Conservation (phyloP, 1,284 basidiomycete species). For the Sutorius eximius region DNA sequence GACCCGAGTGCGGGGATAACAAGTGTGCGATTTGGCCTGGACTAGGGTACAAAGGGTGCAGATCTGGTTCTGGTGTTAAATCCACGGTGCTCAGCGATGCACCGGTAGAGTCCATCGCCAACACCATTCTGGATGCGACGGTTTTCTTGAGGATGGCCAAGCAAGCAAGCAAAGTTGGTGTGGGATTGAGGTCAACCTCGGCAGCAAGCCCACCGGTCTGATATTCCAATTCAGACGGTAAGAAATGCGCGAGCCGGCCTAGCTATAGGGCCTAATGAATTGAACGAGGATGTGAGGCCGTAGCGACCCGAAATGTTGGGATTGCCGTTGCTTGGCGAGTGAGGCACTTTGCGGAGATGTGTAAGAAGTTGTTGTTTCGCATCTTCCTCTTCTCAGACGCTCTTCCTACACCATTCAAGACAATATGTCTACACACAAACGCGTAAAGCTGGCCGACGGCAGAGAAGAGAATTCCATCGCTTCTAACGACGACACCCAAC, state of each 20-base stretch:
- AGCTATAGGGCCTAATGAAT: constrained; percentile 1
- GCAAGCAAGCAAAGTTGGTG: constrained; percentile 1
- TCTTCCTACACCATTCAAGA: neutral
- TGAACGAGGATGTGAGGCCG: constrained; percentile 4
- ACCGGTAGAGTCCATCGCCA: constrained; percentile 13
- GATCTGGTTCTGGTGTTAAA: constrained; percentile 69
- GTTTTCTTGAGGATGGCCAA: constrained; percentile 9
- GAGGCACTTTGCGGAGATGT: constrained; percentile 1
- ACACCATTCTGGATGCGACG: neutral
- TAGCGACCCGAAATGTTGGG: neutral
- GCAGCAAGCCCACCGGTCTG: constrained; percentile 1
- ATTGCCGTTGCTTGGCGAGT: constrained; percentile 4
- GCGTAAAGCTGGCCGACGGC: constrained; percentile 40
- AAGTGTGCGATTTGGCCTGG: constrained; percentile 59
- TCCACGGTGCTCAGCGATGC: constrained; percentile 38
- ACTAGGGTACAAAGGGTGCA: constrained; percentile 73
- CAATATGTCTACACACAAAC: constrained; percentile 41
- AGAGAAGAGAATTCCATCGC: constrained; percentile 25
- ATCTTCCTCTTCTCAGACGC: neutral
- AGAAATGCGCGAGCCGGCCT: constrained; percentile 11
- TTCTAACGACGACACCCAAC: constrained; percentile 20
- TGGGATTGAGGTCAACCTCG: constrained; percentile 6
- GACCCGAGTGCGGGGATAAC: constrained; percentile 64
- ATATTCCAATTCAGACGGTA: constrained; percentile 24
- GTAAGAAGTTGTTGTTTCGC: neutral